phyloP scores from a whole-genome alignment of 805 yeast species.

The Pichia paraexigua region DNA sequence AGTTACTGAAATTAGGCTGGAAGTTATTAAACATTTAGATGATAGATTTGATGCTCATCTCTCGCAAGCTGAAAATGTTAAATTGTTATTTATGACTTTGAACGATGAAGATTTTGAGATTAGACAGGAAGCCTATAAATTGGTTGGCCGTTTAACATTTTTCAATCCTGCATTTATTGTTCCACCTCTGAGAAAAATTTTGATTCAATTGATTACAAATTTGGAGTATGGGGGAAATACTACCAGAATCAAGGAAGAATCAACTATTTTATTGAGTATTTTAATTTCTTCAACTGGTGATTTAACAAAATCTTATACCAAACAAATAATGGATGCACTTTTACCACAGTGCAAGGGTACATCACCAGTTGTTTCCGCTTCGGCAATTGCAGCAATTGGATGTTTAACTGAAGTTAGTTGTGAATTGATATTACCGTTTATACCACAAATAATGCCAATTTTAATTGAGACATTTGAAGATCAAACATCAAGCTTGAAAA shows the following conservation, averaged over 20 bases:
- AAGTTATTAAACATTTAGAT: constrained; percentile 66
- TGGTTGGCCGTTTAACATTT: constrained; percentile 76
- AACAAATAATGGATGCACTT: constrained; percentile 80
- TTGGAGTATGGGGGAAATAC: constrained; percentile 74
- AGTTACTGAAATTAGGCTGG: constrained; percentile 73
- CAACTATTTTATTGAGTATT: constrained; percentile 65
- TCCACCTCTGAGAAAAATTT: constrained; percentile 80
- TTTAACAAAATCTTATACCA: constrained; percentile 83
- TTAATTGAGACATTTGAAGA: constrained; percentile 84
- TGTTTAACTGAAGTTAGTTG: constrained; percentile 86
- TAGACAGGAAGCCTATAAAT: constrained; percentile 65
- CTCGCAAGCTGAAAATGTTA: constrained; percentile 88
- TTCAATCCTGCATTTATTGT: constrained; percentile 94
- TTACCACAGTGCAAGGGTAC: constrained; percentile 67
- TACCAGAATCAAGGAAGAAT: constrained; percentile 71
- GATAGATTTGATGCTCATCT: constrained; percentile 81
- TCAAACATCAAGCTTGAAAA: constrained; percentile 77
- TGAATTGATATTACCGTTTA: constrained; percentile 65
- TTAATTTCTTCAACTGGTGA: constrained; percentile 72
- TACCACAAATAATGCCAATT: constrained; percentile 76
- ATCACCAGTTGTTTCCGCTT: constrained; percentile 77
- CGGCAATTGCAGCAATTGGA: constrained; percentile 80
- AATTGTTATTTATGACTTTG: constrained; percentile 75
- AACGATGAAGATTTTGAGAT: constrained; percentile 87
- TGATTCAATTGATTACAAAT: constrained; percentile 79